Base-by-base conservation (phyloP, 2,329 filamentous ascomycete genomes). In the Talaromyces rugulosus region DNA sequence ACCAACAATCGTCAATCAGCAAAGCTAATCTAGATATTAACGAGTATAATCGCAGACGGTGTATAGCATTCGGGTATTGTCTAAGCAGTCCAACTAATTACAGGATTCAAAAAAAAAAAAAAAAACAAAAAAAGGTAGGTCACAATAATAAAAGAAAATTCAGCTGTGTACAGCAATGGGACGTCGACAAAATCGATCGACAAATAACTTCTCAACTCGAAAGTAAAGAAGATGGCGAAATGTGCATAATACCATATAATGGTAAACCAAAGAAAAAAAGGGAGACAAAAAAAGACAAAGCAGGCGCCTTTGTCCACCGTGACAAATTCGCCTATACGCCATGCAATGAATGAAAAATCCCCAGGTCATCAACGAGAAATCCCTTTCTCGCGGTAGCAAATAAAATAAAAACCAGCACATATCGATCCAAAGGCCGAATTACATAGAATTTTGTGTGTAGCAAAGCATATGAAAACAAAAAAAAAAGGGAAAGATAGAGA, bases 111-210 rank as follows among this genome's bases (percentile, higher is more conserved):
- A 50, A 50, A 50, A 36, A 36, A 23, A 36, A 44, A 33, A 28
- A 23, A 36, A 31, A 34, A 56, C 36, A 31, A 18, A 56, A 53
- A 57, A 56, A 42, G 51, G 61, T 52, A 63, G 47, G 30, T 40
- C 23, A 61, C 56, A 58, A 47, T 52, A 53, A 64, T 52, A 53
- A 64, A 51, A 14, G 40, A 59, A 61, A 52, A 30, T 64, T 61
- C 44, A 33, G 56, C 61, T 63, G 61, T 63, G 61, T 58, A 63
- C 61, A 63, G 61, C 61, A 51, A 63, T 63, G 56, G 61, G 61
- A 63, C 58, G 28, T 52, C 30, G 54, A 55, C 53, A 4, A 52
- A 23, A 33, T 30, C 52, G 54, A 62, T 23, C 47, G 47, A 54
- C 36, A 42, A 52, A n/a, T 28, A 31, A 34, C 54, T 42, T 18